phyloP scores from a whole-genome alignment of 2,329 filamentous ascomycete genomes.

The Parastagonospora nodorum region DNA sequence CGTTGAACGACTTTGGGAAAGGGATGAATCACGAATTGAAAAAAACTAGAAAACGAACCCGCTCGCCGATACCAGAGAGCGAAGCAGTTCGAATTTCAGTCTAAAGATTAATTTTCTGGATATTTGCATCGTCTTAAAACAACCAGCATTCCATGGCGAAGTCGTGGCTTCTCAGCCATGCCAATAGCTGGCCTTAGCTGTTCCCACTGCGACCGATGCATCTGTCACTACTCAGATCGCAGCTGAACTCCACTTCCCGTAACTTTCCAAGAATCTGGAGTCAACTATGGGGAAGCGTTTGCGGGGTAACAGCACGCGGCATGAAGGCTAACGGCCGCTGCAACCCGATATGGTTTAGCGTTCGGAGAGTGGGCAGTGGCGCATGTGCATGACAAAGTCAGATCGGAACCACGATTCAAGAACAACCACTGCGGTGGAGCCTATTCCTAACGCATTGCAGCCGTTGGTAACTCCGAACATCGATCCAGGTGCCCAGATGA shows the following conservation, averaged over 20 bases:
- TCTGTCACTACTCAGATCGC: not conserved
- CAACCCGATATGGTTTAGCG: not conserved
- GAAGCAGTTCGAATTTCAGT: no score
- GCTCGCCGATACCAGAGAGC: no score
- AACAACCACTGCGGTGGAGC: no score
- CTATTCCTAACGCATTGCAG: no score
- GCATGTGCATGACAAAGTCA: not conserved
- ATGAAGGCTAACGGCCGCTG: no score
- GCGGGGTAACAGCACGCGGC: slow-evolving; percentile 2
- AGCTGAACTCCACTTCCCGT: not conserved
- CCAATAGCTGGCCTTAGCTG: not conserved
- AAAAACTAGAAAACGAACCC: no score
- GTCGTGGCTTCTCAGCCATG: not conserved
- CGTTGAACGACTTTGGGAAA: no score
- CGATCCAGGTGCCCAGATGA: no score
- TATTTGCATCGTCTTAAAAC: not conserved
- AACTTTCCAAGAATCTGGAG: not conserved
- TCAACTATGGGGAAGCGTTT: slow-evolving; percentile 8
- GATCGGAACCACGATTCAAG: no score
- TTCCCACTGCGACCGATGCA: slow-evolving; percentile 10
- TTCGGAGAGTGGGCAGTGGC: slow-evolving; percentile 13
- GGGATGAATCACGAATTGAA: no score
- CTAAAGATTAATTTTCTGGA: not conserved
- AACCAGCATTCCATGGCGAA: no score
- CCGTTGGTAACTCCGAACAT: no score